A percentile compares a stretch with the other conserved stretches of the same genome.
Conservation (phyloP, 2,329 filamentous ascomycete species). For the Aspergillus neoniger region DNA sequence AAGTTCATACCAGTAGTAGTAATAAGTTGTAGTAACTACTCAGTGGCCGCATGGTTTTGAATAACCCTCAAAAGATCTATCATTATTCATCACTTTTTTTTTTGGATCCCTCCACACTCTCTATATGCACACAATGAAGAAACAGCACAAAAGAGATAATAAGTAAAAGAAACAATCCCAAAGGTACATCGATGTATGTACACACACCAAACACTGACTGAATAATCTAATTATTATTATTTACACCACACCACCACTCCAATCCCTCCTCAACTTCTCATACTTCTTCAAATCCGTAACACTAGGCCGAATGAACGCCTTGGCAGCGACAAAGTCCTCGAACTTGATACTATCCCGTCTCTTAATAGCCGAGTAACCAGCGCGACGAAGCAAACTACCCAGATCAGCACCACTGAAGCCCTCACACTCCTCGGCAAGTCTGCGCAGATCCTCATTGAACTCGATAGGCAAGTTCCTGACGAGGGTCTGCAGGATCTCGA, state of each 20-base stretch:
- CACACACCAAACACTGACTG: not conserved
- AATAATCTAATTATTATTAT: constrained; percentile 6
- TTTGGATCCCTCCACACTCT: no score
- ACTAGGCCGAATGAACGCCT: constrained; percentile 47
- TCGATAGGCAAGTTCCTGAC: constrained; percentile 54
- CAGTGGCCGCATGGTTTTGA: no score
- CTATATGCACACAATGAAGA: no score
- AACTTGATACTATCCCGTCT: constrained; percentile 50
- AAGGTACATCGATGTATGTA: not conserved
- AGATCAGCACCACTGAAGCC: constrained; percentile 76
- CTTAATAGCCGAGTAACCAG: constrained; percentile 59
- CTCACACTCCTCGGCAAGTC: constrained; percentile 70
- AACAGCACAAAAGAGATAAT: no score
- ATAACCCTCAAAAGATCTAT: no score
- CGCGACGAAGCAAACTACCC: constrained; percentile 59
- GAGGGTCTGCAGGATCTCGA: constrained; percentile 78
- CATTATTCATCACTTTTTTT: no score
- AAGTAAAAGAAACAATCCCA: no score
- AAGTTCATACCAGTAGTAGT: no score
- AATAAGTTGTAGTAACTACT: no score
- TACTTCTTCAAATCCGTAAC: constrained; percentile 62
- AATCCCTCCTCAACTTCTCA: constrained; percentile 54
- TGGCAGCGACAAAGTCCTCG: constrained; percentile 46
- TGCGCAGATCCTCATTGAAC: constrained; percentile 57
- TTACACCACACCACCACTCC: constrained; percentile 43